Conservation (phyloP, 495 filamentous ascomycete species). For the Saxispiralis lemnorum region DNA sequence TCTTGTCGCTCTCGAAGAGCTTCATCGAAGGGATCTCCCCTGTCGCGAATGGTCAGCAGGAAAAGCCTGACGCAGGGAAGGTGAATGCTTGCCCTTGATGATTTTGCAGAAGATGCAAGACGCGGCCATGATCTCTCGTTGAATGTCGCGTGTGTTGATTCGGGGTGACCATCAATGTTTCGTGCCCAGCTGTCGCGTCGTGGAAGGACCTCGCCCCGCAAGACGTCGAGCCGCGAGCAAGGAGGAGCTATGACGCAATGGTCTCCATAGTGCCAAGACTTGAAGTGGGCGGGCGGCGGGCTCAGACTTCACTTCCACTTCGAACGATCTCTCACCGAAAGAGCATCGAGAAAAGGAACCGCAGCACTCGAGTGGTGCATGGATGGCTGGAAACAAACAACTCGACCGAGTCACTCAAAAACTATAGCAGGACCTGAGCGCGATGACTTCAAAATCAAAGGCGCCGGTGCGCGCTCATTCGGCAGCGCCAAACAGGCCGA, state of each 20-base stretch:
- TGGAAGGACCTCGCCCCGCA: no score
- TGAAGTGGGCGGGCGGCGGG: no score
- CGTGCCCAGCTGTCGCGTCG: no score
- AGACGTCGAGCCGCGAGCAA: no score
- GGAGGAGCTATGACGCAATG: no score
- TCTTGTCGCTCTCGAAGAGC: slow-evolving; percentile 82
- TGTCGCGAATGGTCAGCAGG: slow-evolving; percentile 20
- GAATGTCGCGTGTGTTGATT: neutral
- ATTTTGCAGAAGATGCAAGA: slow-evolving; percentile 94
- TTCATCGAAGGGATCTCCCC: slow-evolving; percentile 92
- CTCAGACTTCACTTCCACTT: no score
- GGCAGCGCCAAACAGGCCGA: neutral
- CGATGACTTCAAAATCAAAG: slow-evolving; percentile 11
- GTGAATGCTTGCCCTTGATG: slow-evolving; percentile 53
- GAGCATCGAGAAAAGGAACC: no score
- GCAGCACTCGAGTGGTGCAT: neutral
- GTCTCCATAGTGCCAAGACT: no score
- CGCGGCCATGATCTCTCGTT: slow-evolving; percentile 30
- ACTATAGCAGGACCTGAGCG: no score
- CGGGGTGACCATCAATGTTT: slow-evolving; percentile 4
- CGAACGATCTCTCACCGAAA: no score
- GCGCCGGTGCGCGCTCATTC: slow-evolving; percentile 1
- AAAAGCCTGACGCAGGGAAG: neutral
- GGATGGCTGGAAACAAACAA: neutral
- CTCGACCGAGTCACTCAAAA: no score